A percentile compares a stretch with the other conserved stretches of the same genome.
phyloP scores from a whole-genome alignment of 176 grass and related monocot genomes.

The Oryza glaberrima region DNA sequence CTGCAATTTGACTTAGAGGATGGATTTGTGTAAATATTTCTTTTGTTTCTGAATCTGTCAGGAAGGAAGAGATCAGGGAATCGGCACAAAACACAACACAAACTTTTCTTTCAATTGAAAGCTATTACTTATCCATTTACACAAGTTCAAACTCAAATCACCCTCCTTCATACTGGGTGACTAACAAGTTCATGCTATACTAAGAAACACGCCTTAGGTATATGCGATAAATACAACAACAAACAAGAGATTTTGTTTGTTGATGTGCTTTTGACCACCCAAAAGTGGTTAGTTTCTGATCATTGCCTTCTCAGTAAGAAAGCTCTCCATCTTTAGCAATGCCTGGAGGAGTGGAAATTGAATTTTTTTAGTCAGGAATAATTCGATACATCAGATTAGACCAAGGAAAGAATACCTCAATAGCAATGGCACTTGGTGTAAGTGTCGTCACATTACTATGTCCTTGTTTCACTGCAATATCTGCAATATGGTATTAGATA shows the following conservation, averaged over 20 bases:
- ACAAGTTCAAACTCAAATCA: conserved; percentile 34
- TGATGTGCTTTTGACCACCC: conserved; percentile 4
- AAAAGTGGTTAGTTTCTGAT: conserved; percentile 56
- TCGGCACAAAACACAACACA: background rate
- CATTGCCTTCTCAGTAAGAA: conserved; percentile 64
- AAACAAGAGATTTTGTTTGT: conserved; percentile 18
- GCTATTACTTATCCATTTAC: conserved; percentile 45
- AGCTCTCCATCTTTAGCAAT: conserved; percentile 68
- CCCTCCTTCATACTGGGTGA: conserved; percentile 7
- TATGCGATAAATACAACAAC: conserved; percentile 31
- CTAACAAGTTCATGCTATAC: conserved; percentile 36
- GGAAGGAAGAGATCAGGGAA: conserved; percentile 6
- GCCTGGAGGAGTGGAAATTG: conserved; percentile 55
- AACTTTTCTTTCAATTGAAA: conserved; percentile 22
- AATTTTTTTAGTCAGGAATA: conserved; percentile 13
- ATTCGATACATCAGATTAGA: conserved; percentile 11
- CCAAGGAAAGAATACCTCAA: conserved; percentile 64
- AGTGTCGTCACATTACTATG: conserved; percentile 69
- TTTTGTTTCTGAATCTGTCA: conserved; percentile 19
- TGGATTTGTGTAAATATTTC: background rate
- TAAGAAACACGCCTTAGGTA: conserved; percentile 23
- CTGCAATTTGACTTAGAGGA: background rate
- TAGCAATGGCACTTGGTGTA: conserved; percentile 81
- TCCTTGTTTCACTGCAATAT: conserved; percentile 79
- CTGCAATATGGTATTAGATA: conserved; percentile 43